A percentile compares a stretch with the other conserved stretches of the same genome.
Conservation (phyloP, 106 monocot genomes). For the Alisma plantagoaquatica region DNA sequence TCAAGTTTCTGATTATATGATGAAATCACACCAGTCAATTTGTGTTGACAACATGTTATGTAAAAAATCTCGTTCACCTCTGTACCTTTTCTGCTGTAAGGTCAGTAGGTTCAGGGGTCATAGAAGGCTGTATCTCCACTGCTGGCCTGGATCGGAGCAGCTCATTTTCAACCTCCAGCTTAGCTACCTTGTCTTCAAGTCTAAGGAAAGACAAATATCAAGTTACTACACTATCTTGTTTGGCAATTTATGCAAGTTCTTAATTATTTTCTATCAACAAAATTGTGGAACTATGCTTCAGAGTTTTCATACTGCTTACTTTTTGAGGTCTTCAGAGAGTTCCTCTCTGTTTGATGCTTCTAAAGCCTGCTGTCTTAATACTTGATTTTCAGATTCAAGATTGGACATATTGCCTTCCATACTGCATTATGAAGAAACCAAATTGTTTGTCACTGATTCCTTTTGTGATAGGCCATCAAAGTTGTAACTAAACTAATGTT, state of each 20-base stretch:
- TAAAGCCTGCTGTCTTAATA: slow-evolving; percentile 77
- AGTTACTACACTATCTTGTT: background rate
- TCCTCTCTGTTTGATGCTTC: slow-evolving; percentile 57
- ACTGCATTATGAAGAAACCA: no score
- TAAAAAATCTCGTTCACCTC: no score
- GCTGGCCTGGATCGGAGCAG: slow-evolving; percentile 38
- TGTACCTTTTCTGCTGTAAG: slow-evolving; percentile 23
- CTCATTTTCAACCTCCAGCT: slow-evolving; percentile 66
- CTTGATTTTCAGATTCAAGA: slow-evolving; percentile 82
- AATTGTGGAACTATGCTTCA: no score
- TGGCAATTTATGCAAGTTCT: background rate
- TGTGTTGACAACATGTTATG: no score
- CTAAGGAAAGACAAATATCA: slow-evolving; percentile 16
- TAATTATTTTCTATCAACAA: background rate
- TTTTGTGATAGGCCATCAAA: no score
- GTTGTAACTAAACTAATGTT: no score
- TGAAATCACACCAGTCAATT: no score
- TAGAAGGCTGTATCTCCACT: slow-evolving; percentile 18
- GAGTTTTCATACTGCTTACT: slow-evolving; percentile 21
- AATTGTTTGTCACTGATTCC: no score
- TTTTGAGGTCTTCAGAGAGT: slow-evolving; percentile 65
- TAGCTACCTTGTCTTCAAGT: slow-evolving; percentile 54
- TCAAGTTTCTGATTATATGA: slow-evolving; percentile 23
- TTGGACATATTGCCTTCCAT: slow-evolving; percentile 60
- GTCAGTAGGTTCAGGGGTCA: slow-evolving; percentile 12